Percentiles rank a stretch among this genome's conserved stretches.
These are phyloP conservation scores for Xylariaceae sp. DNA, from an alignment of 2,329 filamentous ascomycete species.

Conservation along the genomic window DNA sequence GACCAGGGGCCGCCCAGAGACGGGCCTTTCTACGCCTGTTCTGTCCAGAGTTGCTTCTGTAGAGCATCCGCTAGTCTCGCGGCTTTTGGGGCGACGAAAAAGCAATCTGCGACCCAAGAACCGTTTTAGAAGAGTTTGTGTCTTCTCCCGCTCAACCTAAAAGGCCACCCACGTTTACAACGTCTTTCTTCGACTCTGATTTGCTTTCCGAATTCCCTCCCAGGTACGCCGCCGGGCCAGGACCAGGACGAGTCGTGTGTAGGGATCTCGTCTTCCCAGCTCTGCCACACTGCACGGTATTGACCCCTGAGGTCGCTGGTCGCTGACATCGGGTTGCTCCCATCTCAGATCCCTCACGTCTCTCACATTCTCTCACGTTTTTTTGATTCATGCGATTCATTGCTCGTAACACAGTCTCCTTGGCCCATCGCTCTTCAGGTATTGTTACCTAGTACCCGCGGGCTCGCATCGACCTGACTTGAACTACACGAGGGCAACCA, in stretches of 20 bases:
- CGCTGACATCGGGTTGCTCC: background rate
- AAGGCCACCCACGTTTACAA: conserved; percentile 2
- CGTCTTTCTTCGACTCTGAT: no score
- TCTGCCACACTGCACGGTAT: conserved; percentile 5
- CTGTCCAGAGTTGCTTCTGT: background rate
- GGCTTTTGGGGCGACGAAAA: conserved; percentile 3
- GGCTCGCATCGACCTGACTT: no score
- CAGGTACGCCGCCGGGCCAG: conserved; percentile 1
- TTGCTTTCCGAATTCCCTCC: no score
- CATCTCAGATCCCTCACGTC: no score
- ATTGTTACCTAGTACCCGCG: no score
- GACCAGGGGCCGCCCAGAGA: conserved; percentile 5
- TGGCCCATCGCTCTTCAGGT: background rate
- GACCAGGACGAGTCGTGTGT: conserved; percentile 3
- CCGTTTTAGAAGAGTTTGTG: conserved; percentile 13
- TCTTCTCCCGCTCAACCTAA: conserved; percentile 12
- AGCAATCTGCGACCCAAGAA: conserved; percentile 14
- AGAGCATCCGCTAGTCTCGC: no score
- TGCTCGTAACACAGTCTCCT: conserved; percentile 1
- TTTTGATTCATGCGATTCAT: conserved; percentile 12
- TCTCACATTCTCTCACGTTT: no score
- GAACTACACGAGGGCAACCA: background rate
- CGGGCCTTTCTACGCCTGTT: background rate
- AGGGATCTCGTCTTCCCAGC: conserved; percentile 1
- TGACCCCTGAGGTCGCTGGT: conserved; percentile 3